phyloP scores from a whole-genome alignment of 2,329 filamentous ascomycete genomes.

The Lizonia empirigonia region DNA sequence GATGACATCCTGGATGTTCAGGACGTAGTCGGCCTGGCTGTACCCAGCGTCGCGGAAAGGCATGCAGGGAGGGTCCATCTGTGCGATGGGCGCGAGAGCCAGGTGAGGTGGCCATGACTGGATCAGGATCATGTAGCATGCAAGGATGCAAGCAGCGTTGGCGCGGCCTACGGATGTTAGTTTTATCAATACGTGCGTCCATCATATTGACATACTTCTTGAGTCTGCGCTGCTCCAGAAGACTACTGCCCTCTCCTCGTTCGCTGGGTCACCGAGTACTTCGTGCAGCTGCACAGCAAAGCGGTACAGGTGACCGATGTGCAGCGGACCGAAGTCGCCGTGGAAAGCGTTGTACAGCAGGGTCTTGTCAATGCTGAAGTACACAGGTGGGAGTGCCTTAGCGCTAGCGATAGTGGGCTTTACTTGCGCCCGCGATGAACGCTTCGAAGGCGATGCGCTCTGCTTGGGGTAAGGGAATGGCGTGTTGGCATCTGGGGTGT shows the following conservation, averaged over 20 bases:
- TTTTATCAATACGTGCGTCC: not conserved
- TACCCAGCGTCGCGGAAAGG: constrained; percentile 98
- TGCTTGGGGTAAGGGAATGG: constrained; percentile 81
- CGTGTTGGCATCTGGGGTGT: constrained; percentile 78
- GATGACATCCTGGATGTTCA: constrained; percentile 95
- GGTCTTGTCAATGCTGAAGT: constrained; percentile 92
- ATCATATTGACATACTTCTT: constrained; percentile 67
- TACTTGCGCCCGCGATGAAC: constrained; percentile 68
- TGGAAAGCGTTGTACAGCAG: constrained; percentile 98
- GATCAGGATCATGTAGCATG: constrained; percentile 98
- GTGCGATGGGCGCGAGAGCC: constrained; percentile 91
- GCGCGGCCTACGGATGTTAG: constrained; percentile 68
- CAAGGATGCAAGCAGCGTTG: constrained; percentile 92
- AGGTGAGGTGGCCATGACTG: constrained; percentile 97
- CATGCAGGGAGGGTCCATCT: constrained; percentile 97
- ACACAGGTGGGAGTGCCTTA: constrained; percentile 72
- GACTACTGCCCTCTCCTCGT: constrained; percentile 86
- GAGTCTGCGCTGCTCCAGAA: constrained; percentile 96
- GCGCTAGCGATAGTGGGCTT: constrained; percentile 60
- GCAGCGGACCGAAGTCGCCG: constrained; percentile 95
- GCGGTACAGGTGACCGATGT: constrained; percentile 95
- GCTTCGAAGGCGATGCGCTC: constrained; percentile 74
- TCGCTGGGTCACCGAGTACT: constrained; percentile 87
- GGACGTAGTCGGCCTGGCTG: constrained; percentile 94
- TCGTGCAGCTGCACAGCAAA: constrained; percentile 97